Evolutionary conservation across 345 rosid species (phyloP).

Genomic region (Gynandropsis gynandra): DNA sequence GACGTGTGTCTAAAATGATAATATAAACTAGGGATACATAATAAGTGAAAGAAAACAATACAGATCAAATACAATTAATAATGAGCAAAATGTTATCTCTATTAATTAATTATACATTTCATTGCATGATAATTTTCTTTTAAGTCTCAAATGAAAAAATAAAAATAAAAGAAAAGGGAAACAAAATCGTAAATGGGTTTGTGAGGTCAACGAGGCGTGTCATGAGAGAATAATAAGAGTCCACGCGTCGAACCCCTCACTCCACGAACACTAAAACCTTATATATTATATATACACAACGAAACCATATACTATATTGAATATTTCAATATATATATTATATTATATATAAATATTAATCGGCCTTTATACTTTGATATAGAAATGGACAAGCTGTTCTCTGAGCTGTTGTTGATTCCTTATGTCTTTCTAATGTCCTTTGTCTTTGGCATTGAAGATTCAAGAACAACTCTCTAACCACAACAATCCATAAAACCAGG

Average conservation of each 20-base stretch:
- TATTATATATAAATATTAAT: too few species aligned
- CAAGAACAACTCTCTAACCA: background rate
- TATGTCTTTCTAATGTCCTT: background rate
- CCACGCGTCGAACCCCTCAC: constrained; percentile 29
- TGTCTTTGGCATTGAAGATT: too few species aligned
- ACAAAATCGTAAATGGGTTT: constrained; percentile 21
- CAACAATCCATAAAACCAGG: too few species aligned
- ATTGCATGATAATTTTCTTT: background rate
- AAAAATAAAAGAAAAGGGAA: background rate
- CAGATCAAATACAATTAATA: background rate
- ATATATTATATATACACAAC: constrained; percentile 2
- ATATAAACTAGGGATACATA: too few species aligned
- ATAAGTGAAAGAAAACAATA: too few species aligned
- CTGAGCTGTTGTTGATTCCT: constrained; percentile 40
- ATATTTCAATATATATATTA: too few species aligned
- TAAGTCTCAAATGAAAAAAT: background rate
- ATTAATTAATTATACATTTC: background rate
- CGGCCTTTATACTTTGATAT: too few species aligned
- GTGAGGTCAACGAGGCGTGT: constrained; percentile 20
- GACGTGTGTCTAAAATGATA: too few species aligned
- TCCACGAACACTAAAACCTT: constrained; percentile 27
- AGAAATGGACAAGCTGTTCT: constrained; percentile 25
- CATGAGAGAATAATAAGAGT: constrained; percentile 21
- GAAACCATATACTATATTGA: background rate
- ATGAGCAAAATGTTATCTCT: too few species aligned